Conservation (phyloP, 2,329 filamentous ascomycete species). For the Penicillium sp. region DNA sequence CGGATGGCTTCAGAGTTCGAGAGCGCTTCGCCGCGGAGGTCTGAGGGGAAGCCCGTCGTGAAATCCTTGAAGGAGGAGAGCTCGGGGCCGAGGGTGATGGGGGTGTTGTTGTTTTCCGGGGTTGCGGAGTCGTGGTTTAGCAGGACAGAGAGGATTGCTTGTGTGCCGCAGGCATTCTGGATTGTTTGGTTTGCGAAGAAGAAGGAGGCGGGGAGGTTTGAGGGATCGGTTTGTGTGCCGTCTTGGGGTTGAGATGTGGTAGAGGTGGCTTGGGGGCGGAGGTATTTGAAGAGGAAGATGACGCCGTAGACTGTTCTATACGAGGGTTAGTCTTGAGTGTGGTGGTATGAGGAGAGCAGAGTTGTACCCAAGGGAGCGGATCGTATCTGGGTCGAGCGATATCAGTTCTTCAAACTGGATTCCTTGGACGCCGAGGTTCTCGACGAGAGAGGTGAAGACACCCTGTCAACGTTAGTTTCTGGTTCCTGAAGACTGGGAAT, state of each 20-base stretch:
- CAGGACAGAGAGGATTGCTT: conserved; percentile 88
- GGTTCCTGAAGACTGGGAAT: conserved; percentile 6
- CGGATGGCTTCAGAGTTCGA: conserved; percentile 74
- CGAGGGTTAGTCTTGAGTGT: conserved; percentile 5
- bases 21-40: conserved; percentile 73
- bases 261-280: conserved; percentile 63
- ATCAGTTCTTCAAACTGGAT: conserved; percentile 98
- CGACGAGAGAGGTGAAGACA: conserved; percentile 96
- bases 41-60: conserved; percentile 78
- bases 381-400: conserved; percentile 74
- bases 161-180: conserved; percentile 97
- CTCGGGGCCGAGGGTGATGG: conserved; percentile 72
- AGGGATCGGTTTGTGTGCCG: conserved; percentile 77
- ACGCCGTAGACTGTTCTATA: conserved; percentile 83
- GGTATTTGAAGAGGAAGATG: conserved; percentile 97
- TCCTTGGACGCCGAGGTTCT: conserved; percentile 86
- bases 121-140: conserved; percentile 71
- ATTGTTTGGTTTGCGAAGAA: conserved; percentile 98
- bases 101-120: conserved; percentile 19
- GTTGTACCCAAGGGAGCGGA: conserved; percentile 50
- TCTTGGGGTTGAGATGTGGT: conserved; percentile 72
- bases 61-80: conserved; percentile 85
- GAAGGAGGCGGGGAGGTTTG: conserved; percentile 63
- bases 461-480: conserved; percentile 60
- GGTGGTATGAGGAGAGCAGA: neutral